These are phyloP conservation scores for Boletus vermiculosoides DNA, from an alignment of 768 basidiomycete genomes.

Conservation along the genomic window DNA sequence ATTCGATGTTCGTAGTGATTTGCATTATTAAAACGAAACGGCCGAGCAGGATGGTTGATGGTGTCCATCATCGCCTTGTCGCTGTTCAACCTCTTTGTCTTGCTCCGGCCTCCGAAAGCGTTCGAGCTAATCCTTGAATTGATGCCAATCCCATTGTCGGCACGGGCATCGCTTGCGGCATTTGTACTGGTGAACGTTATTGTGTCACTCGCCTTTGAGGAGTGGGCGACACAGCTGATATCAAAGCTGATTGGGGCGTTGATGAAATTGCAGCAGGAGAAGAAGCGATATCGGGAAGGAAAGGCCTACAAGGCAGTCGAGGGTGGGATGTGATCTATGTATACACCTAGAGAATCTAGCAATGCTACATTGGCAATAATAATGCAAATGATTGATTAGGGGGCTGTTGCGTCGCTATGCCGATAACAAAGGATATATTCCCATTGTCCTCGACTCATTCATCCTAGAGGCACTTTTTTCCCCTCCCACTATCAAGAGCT, in stretches of 20 bases:
- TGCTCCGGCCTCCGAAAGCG: slow-evolving; percentile 65
- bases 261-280: slow-evolving; percentile 40
- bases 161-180: slow-evolving; percentile 64
- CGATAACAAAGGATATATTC: slow-evolving; percentile 4
- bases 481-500: slow-evolving; percentile 34
- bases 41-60: slow-evolving; percentile 72
- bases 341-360: background rate
- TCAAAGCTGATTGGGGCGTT: slow-evolving; percentile 53
- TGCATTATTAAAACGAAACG: background rate
- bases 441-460: background rate
- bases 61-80: slow-evolving; percentile 66
- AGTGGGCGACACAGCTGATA: slow-evolving; percentile 62
- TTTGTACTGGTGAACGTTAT: slow-evolving; percentile 70
- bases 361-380: background rate
- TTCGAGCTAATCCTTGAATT: slow-evolving; percentile 68
- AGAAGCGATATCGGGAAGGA: slow-evolving; percentile 54
- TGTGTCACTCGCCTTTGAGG: slow-evolving; percentile 73
- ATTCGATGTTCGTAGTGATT: background rate
- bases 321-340: slow-evolving; percentile 51
- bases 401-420: slow-evolving; percentile 20
- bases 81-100: slow-evolving; percentile 70
- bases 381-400: background rate
- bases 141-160: slow-evolving; percentile 68
- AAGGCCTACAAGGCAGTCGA: slow-evolving; percentile 88
- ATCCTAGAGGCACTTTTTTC: slow-evolving; percentile 35